Percentiles rank a stretch among this genome's conserved stretches.
These are phyloP conservation scores for Agastache rugosa DNA, from an alignment of 257 asterid genomes.

Conservation along the genomic window DNA sequence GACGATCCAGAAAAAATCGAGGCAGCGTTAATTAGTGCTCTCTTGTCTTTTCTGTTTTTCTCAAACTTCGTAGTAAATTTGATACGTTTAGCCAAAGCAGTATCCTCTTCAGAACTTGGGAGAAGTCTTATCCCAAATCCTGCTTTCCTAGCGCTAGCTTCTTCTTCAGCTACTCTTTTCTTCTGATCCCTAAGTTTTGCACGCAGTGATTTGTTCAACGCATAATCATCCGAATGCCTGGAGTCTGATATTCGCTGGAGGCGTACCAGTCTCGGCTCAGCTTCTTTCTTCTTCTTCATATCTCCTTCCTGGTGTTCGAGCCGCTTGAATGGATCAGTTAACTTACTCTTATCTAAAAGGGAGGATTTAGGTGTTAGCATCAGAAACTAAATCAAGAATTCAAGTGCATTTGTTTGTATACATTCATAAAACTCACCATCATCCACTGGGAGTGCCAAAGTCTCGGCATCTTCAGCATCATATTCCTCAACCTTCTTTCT, in stretches of 20 bases:
- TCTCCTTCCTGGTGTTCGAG: conserved; percentile 97
- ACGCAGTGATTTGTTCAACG: conserved; percentile 77
- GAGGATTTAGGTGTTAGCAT: not conserved
- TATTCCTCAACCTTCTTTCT: conserved; percentile 79
- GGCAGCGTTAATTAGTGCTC: conserved; percentile 70
- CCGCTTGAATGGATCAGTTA: conserved; percentile 84
- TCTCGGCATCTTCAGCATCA: conserved; percentile 95
- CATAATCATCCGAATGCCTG: conserved; percentile 83
- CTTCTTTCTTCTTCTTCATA: conserved; percentile 90
- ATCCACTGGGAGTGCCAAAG: conserved; percentile 77
- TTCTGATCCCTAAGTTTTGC: conserved; percentile 82
- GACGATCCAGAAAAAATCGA: conserved; percentile 85
- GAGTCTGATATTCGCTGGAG: conserved; percentile 85
- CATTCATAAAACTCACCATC: conserved; percentile 58
- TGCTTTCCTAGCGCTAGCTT: conserved; percentile 63
- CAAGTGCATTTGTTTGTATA: conserved; percentile 1
- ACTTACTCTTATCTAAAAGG: conserved; percentile 69
- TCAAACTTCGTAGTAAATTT: conserved; percentile 74
- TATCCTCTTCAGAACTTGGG: conserved; percentile 77
- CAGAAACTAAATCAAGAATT: not conserved
- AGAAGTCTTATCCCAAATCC: conserved; percentile 86
- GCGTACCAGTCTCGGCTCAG: conserved; percentile 88
- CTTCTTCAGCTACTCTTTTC: conserved; percentile 94
- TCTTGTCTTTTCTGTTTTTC: conserved; percentile 71
- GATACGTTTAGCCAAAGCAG: conserved; percentile 61